Evolutionary conservation across 2,329 filamentous ascomycete genomes (phyloP).

Genomic region (Cercospora brassicicola): DNA sequence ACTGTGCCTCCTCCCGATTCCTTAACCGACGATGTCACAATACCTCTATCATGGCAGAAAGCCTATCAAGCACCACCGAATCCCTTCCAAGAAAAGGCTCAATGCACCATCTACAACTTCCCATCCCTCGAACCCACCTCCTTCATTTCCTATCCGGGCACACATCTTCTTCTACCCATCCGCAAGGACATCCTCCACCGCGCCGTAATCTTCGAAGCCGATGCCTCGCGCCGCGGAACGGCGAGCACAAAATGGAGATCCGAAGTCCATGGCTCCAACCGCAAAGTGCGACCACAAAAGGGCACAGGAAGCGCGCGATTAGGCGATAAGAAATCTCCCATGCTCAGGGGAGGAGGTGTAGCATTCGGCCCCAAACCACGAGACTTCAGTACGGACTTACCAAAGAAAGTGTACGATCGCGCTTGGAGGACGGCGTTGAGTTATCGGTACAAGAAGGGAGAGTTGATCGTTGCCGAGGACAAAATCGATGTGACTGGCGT

Average conservation of each 20-base stretch:
- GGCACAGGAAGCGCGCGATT: slow-evolving; percentile 77
- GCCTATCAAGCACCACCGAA: slow-evolving; percentile 29
- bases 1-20: slow-evolving; percentile 22
- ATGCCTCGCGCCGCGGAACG: slow-evolving; percentile 81
- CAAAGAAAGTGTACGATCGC: slow-evolving; percentile 88
- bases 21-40: slow-evolving; percentile 19
- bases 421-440: slow-evolving; percentile 93
- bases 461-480: slow-evolving; percentile 82
- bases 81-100: slow-evolving; percentile 62
- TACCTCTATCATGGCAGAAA: slow-evolving; percentile 15
- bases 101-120: slow-evolving; percentile 86
- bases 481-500: slow-evolving; percentile 64
- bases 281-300: slow-evolving; percentile 84
- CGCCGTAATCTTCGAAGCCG: slow-evolving; percentile 89
- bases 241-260: slow-evolving; percentile 77
- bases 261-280: slow-evolving; percentile 79
- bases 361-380: slow-evolving; percentile 85
- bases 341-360: slow-evolving; percentile 82
- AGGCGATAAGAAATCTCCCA: slow-evolving; percentile 77
- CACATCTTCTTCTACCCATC: slow-evolving; percentile 82
- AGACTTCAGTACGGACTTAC: slow-evolving; percentile 82
- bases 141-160: slow-evolving; percentile 74
- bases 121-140: slow-evolving; percentile 80
- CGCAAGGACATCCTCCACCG: slow-evolving; percentile 90
- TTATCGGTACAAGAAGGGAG: slow-evolving; percentile 83